Evolutionary conservation across 345 rosid genomes (phyloP).

Genomic region (Salix udensis): DNA sequence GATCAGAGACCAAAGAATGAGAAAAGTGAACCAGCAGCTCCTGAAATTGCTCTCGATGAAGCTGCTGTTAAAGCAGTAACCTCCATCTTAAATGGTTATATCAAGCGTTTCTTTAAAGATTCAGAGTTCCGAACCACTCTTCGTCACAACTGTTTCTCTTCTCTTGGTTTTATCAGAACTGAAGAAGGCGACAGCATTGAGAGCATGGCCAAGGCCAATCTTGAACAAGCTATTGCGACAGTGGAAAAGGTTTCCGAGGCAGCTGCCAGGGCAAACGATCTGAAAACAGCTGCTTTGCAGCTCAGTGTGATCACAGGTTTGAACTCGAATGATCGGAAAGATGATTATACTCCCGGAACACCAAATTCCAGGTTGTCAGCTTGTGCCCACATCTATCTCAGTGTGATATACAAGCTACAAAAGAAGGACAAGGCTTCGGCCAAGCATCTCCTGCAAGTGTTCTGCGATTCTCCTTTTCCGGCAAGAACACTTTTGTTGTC

Average conservation of each 20-base stretch:
- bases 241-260: constrained; percentile 47
- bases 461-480: constrained; percentile 49
- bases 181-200: constrained; percentile 25
- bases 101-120: constrained; percentile 40
- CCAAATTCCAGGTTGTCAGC: constrained; percentile 50
- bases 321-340: constrained; percentile 39
- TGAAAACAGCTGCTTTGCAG: constrained; percentile 54
- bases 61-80: constrained; percentile 54
- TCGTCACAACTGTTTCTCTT: constrained; percentile 41
- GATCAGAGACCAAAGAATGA: constrained; percentile 16
- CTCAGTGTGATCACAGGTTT: constrained; percentile 51
- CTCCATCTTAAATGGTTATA: constrained; percentile 49
- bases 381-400: constrained; percentile 56
- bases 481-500: constrained; percentile 49
- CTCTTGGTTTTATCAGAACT: constrained; percentile 22
- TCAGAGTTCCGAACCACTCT: constrained; percentile 36
- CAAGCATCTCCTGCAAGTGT: constrained; percentile 56
- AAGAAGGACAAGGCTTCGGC: constrained; percentile 59
- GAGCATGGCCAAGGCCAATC: constrained; percentile 43
- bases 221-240: constrained; percentile 43
- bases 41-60: constrained; percentile 54
- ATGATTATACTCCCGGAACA: constrained; percentile 43
- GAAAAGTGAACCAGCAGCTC: constrained; percentile 15
- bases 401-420: constrained; percentile 52
- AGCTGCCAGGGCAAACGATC: constrained; percentile 34